phyloP scores from a whole-genome alignment of 768 basidiomycete species.

The Suillus variegatus region DNA sequence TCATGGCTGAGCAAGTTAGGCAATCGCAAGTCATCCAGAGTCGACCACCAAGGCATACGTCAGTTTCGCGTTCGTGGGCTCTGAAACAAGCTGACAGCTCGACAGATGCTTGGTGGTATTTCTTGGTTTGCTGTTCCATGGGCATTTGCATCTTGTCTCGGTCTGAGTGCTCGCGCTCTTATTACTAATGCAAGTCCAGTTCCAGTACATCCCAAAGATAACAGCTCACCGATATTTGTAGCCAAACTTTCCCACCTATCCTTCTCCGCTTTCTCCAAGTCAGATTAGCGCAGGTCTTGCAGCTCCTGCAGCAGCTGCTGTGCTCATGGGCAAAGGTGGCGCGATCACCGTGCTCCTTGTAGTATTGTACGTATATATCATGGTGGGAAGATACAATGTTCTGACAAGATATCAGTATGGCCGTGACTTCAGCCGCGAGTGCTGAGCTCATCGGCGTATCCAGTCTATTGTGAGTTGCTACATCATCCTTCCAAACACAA shows the following conservation, averaged over 20 bases:
- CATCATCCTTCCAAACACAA: conserved; percentile 9
- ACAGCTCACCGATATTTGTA: conserved; percentile 18
- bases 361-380: conserved; percentile 33
- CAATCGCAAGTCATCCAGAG: conserved; percentile 51
- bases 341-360: conserved; percentile 46
- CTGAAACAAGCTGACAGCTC: background rate
- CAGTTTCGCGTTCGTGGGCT: conserved; percentile 12
- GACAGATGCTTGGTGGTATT: conserved; percentile 55
- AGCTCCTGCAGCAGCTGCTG: conserved; percentile 46
- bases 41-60: conserved; percentile 55
- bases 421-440: conserved; percentile 47
- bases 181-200: conserved; percentile 28
- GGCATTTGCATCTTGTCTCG: conserved; percentile 49
- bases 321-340: conserved; percentile 47
- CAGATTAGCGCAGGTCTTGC: conserved; percentile 46
- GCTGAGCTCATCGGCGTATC: conserved; percentile 48
- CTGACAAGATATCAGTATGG: conserved; percentile 34
- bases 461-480: conserved; percentile 40
- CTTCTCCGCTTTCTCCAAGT: conserved; percentile 40
- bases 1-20: conserved; percentile 26
- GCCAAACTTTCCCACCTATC: conserved; percentile 56
- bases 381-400: background rate
- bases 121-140: conserved; percentile 62
- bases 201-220: background rate
- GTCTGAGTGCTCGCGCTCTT: conserved; percentile 42